phyloP scores from a whole-genome alignment of 495 filamentous ascomycete species.

The Coniosporium apollinis region DNA sequence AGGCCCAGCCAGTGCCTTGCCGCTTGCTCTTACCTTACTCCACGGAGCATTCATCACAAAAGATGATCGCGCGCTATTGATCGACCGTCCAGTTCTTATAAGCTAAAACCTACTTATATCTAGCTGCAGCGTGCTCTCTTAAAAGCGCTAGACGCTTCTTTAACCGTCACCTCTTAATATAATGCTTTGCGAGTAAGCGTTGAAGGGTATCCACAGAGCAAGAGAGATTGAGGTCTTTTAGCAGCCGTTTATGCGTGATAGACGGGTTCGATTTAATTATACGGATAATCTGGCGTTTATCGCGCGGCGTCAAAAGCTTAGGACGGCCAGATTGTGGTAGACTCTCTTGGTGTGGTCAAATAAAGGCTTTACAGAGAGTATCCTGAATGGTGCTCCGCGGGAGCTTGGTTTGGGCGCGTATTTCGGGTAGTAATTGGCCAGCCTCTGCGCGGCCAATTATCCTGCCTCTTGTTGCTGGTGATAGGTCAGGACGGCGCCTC shows the following conservation, averaged over 20 bases:
- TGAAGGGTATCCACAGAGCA: neutral
- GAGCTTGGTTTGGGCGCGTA: neutral
- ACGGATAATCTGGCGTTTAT: neutral
- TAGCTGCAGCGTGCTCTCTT: neutral
- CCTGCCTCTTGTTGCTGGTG: neutral
- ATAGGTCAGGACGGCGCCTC: neutral
- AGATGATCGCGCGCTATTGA: neutral
- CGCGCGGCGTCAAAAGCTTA: neutral
- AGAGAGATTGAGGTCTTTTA: neutral
- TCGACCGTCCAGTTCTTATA: neutral
- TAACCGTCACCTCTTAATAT: constrained; percentile 1
- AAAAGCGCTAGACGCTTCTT: constrained; percentile 2
- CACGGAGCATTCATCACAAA: constrained; percentile 2
- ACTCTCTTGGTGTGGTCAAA: neutral
- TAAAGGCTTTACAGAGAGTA: neutral
- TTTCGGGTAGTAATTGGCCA: neutral
- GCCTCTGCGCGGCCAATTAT: neutral
- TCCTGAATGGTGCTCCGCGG: neutral
- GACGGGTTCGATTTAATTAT: neutral
- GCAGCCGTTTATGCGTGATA: neutral
- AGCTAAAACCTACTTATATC: neutral
- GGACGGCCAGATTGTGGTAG: neutral
- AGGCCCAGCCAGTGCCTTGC: constrained; percentile 1
- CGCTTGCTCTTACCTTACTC: neutral
- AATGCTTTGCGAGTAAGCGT: neutral